phyloP scores from a whole-genome alignment of 192 early-diverging fungal genomes.

The Backusella mclennaniae region DNA sequence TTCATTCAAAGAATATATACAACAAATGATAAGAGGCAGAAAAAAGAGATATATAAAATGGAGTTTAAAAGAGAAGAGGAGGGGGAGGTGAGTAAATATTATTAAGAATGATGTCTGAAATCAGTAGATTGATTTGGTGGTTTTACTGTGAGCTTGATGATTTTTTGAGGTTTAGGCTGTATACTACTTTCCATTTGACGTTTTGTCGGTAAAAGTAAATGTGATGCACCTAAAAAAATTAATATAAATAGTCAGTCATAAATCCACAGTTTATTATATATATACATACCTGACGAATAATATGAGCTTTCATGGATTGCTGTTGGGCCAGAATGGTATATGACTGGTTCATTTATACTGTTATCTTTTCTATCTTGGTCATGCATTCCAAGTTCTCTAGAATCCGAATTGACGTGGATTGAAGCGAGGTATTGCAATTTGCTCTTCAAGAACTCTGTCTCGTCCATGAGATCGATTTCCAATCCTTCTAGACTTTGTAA shows the following conservation, averaged over 20 bases:
- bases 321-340: neutral
- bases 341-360: neutral
- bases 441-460: constrained; percentile 38
- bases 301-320: neutral
- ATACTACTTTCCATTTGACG: neutral
- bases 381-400: neutral
- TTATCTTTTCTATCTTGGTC: neutral
- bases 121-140: neutral
- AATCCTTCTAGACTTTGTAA: constrained; percentile 44
- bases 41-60: neutral
- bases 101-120: constrained; percentile 3
- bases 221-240: neutral
- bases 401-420: constrained; percentile 12
- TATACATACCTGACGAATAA: neutral
- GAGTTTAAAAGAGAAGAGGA: neutral
- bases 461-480: constrained; percentile 36
- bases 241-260: neutral
- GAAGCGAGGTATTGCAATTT: constrained; percentile 37
- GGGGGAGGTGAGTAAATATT: neutral
- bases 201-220: neutral
- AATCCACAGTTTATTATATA: neutral
- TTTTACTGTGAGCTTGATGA: constrained; percentile 11
- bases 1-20: constrained; percentile 1
- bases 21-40: neutral
- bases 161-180: neutral